A percentile compares a stretch with the other conserved stretches of the same genome.
Evolutionary conservation across 1,284 basidiomycete genomes (phyloP).

Genomic region (Puccinia hordei): DNA sequence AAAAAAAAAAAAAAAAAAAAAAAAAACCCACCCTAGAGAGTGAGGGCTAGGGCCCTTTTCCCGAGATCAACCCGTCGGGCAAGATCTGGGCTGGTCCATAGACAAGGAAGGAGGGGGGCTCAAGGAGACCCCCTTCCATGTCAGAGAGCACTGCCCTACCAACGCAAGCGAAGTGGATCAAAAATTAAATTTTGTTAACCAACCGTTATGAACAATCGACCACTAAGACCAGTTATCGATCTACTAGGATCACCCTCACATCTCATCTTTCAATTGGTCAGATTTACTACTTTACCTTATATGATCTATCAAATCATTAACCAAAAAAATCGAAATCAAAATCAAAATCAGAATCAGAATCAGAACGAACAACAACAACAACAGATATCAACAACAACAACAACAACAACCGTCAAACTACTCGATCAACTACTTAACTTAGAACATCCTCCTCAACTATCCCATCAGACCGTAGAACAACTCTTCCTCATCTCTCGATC

Average conservation of each 20-base stretch:
- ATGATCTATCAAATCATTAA: slow-evolving; percentile 36
- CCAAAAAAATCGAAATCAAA: not conserved
- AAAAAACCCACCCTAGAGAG: too few relatives aligned
- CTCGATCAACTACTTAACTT: not conserved
- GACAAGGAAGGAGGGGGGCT: too few relatives aligned
- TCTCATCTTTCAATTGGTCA: slow-evolving; percentile 45
- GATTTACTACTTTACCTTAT: slow-evolving; percentile 45
- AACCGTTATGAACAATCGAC: not conserved
- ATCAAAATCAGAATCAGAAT: not conserved
- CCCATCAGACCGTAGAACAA: not conserved
- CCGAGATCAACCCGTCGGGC: too few relatives aligned
- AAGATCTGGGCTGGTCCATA: too few relatives aligned
- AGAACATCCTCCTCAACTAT: not conserved
- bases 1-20: too few relatives aligned
- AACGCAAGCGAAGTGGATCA: too few relatives aligned
- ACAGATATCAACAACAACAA: not conserved
- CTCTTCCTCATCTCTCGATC: not conserved
- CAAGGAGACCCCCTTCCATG: too few relatives aligned
- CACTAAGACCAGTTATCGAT: slow-evolving; percentile 17
- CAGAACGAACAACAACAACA: not conserved
- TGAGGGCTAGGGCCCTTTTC: too few relatives aligned
- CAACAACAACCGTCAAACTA: not conserved
- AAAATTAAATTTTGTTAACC: too few relatives aligned
- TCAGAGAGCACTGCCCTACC: too few relatives aligned
- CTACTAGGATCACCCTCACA: slow-evolving; percentile 38